Evolutionary conservation across 1,139 yeast species (phyloP).

Genomic region (Kazachstania sp.): DNA sequence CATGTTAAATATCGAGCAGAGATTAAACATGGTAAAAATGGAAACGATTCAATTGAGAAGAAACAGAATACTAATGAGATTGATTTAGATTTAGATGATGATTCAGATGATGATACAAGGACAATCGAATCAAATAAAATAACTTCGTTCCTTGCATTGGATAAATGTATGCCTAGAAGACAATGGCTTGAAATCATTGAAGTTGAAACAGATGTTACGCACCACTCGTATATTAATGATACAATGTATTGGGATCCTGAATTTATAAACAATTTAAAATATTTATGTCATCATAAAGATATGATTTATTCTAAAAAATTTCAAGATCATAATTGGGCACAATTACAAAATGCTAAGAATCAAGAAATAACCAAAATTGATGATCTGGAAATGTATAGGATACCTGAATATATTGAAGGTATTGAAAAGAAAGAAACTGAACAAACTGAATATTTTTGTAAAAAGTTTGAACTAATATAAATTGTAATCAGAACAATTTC

Average conservation of each 20-base stretch:
- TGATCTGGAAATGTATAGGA: conserved; percentile 6
- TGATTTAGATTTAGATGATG: conserved; percentile 17
- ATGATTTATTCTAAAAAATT: conserved; percentile 1
- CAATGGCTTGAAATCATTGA: conserved; percentile 42
- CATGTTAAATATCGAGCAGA: conserved; percentile 67
- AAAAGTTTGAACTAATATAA: not conserved
- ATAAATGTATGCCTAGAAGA: conserved; percentile 66
- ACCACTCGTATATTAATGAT: conserved; percentile 16
- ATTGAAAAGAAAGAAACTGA: too few relatives aligned
- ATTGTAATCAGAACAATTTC: not conserved
- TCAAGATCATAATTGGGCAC: conserved; percentile 5
- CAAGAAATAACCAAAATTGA: not conserved
- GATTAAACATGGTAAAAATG: conserved; percentile 31
- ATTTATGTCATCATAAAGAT: conserved; percentile 11
- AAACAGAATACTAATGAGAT: conserved; percentile 32
- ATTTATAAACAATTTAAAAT: conserved; percentile 40
- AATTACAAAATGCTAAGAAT: not conserved
- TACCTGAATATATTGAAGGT: conserved; percentile 8
- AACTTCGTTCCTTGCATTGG: conserved; percentile 71
- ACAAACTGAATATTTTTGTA: not conserved
- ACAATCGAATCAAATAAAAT: not conserved
- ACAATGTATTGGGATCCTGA: conserved; percentile 36
- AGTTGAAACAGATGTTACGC: conserved; percentile 31
- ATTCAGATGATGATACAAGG: not conserved
- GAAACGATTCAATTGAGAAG: conserved; percentile 11